Percentiles rank a stretch among this genome's conserved stretches.
phyloP scores from a whole-genome alignment of 75 land plant genomes.

The Picea glauca region DNA sequence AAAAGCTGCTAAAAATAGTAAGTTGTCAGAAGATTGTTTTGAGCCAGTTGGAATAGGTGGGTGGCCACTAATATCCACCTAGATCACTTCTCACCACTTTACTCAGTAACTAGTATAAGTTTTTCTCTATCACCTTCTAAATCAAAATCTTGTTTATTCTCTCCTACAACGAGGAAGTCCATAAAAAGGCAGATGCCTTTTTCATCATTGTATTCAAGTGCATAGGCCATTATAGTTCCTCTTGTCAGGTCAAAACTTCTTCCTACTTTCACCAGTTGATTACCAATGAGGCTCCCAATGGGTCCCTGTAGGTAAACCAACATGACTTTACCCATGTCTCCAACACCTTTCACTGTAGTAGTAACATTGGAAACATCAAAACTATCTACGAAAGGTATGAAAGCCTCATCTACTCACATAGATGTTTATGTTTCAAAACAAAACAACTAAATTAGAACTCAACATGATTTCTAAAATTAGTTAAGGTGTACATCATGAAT shows the following conservation, averaged over 20 bases:
- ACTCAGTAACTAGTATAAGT: slow-evolving; percentile 46
- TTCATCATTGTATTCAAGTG: slow-evolving; percentile 87
- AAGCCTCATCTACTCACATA: slow-evolving; percentile 83
- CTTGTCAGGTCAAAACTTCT: slow-evolving; percentile 79
- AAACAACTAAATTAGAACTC: too few relatives aligned
- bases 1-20: too few relatives aligned
- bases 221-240: slow-evolving; percentile 79
- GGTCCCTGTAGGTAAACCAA: slow-evolving; percentile 68
- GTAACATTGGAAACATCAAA: slow-evolving; percentile 65
- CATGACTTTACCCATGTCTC: slow-evolving; percentile 79
- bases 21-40: too few relatives aligned
- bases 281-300: slow-evolving; percentile 61
- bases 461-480: too few relatives aligned
- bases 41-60: too few relatives aligned
- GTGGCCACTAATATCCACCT: too few relatives aligned
- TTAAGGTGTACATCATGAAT: neutral
- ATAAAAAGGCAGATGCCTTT: slow-evolving; percentile 86
- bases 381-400: slow-evolving; percentile 69
- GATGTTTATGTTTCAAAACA: slow-evolving; percentile 41
- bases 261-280: slow-evolving; percentile 65
- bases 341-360: slow-evolving; percentile 58
- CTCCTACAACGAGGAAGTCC: slow-evolving; percentile 83
- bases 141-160: slow-evolving; percentile 79
- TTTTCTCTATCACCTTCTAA: slow-evolving; percentile 92
- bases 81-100: slow-evolving; percentile 51